Percentiles rank a stretch among this genome's conserved stretches.
Conservation (phyloP, 306 rosid genomes). For the Mimosa pudica region DNA sequence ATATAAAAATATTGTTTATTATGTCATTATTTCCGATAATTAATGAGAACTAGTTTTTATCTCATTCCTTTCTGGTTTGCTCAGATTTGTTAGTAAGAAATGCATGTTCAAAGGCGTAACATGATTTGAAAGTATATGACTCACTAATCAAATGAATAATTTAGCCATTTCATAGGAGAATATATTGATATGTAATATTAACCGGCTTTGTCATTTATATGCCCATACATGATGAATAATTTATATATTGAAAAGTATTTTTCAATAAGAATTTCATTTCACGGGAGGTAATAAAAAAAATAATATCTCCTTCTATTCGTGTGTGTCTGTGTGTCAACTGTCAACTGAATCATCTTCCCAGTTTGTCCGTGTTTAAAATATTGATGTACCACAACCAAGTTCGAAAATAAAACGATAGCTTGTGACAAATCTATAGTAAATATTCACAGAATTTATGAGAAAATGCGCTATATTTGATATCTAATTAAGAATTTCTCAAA, state of each 20-base stretch:
- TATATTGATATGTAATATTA: neutral
- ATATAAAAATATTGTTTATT: neutral
- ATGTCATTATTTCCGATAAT: neutral
- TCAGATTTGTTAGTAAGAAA: neutral
- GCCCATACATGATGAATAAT: neutral
- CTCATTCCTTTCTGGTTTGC: neutral
- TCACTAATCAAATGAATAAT: neutral
- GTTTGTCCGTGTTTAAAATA: neutral
- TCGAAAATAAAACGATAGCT: neutral
- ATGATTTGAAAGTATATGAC: neutral
- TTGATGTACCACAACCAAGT: neutral
- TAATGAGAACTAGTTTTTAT: slow-evolving; percentile 24
- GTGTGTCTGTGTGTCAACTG: too few species aligned
- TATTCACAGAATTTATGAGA: too few species aligned
- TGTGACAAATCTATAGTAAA: too few species aligned
- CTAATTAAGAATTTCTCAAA: too few species aligned
- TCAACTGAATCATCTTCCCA: neutral
- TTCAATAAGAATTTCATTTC: neutral
- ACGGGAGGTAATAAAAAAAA: neutral
- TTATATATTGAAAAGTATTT: neutral
- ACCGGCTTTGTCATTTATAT: neutral
- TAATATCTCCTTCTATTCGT: too few species aligned
- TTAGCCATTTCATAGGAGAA: neutral
- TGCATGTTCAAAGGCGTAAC: neutral
- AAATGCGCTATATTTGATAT: neutral